Percentiles rank a stretch among this genome's conserved stretches.
Evolutionary conservation across 768 basidiomycete species (phyloP).

Genomic region (Chlorophyllum brunneum): DNA sequence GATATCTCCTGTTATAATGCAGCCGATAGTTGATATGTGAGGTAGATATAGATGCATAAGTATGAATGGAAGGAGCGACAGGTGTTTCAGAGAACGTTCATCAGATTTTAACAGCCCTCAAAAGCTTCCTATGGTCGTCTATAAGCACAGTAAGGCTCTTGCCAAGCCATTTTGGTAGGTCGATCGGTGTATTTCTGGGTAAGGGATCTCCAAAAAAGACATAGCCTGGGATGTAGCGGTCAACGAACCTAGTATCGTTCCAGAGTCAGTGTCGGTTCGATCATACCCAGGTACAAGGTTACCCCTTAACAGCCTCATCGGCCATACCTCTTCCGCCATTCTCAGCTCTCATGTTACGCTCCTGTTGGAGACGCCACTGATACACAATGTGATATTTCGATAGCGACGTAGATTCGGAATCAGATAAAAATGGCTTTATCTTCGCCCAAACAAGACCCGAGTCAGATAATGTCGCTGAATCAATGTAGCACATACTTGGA

Average conservation of each 20-base stretch:
- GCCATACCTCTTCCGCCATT: slow-evolving; percentile 91
- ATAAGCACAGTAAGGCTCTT: slow-evolving; percentile 51
- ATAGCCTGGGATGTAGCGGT: slow-evolving; percentile 63
- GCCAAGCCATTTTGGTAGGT: slow-evolving; percentile 29
- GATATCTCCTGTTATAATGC: not conserved
- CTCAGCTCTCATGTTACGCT: slow-evolving; percentile 78
- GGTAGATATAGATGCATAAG: not conserved
- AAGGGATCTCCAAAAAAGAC: slow-evolving; percentile 15
- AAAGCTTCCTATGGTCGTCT: slow-evolving; percentile 47
- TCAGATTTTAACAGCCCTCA: slow-evolving; percentile 39
- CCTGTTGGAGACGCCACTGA: slow-evolving; percentile 87
- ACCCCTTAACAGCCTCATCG: slow-evolving; percentile 69
- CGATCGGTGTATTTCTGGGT: slow-evolving; percentile 1
- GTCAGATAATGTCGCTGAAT: slow-evolving; percentile 3
- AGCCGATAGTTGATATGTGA: not conserved
- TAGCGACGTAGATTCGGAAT: slow-evolving; percentile 22
- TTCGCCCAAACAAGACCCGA: slow-evolving; percentile 11
- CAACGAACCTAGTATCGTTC: slow-evolving; percentile 60
- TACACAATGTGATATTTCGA: slow-evolving; percentile 56
- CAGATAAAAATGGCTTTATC: slow-evolving; percentile 28
- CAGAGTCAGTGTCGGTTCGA: not conserved
- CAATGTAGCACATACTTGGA: slow-evolving; percentile 53
- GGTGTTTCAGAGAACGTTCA: not conserved
- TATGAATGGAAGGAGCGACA: not conserved
- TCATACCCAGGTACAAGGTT: slow-evolving; percentile 20